Evolutionary conservation across 768 basidiomycete species (phyloP).

Genomic region (Auricularia heimuer): DNA sequence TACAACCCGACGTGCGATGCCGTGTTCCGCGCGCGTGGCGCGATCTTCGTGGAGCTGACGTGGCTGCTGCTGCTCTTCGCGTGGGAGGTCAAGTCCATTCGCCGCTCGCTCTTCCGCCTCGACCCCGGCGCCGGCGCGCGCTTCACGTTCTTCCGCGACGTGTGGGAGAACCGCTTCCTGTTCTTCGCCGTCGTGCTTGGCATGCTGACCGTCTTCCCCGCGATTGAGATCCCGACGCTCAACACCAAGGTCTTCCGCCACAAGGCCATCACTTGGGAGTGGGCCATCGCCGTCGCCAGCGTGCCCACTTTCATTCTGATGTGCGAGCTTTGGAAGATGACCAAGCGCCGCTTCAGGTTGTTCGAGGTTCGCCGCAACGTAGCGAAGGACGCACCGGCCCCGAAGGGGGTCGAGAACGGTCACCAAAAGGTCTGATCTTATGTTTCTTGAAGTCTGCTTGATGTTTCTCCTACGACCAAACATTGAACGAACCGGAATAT

Average conservation of each 20-base stretch:
- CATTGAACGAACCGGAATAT: too few relatives aligned
- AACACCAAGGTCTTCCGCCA: constrained; percentile 3
- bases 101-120: background rate
- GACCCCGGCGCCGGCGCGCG: background rate
- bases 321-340: constrained; percentile 1
- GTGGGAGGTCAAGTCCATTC: constrained; percentile 1
- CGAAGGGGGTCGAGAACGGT: background rate
- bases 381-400: constrained; percentile 16
- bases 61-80: background rate
- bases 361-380: constrained; percentile 13
- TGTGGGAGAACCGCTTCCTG: constrained; percentile 1
- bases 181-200: constrained; percentile 2
- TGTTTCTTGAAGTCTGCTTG: constrained; percentile 2
- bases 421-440: background rate
- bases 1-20: constrained; percentile 1
- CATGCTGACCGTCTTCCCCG: constrained; percentile 1
- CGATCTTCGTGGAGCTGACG: background rate
- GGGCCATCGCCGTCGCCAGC: background rate
- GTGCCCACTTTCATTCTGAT: background rate
- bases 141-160: constrained; percentile 1
- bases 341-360: background rate
- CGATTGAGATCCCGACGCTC: background rate
- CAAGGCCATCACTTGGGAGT: constrained; percentile 1
- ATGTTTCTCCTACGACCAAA: too few relatives aligned
- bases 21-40: background rate